Evolutionary conservation across 768 basidiomycete genomes (phyloP).

Genomic region (Tulasnella sp.): DNA sequence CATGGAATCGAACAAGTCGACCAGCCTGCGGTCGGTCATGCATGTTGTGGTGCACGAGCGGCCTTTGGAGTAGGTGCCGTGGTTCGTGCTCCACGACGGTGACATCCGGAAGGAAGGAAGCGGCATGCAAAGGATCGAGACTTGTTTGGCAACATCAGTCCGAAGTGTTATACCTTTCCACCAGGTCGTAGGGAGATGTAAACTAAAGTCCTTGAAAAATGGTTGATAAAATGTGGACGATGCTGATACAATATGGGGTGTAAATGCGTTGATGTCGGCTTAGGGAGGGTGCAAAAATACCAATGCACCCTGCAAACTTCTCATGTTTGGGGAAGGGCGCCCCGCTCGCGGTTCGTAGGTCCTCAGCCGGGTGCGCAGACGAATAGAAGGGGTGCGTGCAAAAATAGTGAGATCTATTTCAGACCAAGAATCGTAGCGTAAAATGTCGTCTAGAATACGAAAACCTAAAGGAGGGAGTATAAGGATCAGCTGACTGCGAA

Average conservation of each 20-base stretch:
- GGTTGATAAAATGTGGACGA: neutral
- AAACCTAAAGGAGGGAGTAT: constrained; percentile 33
- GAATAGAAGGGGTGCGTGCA: neutral
- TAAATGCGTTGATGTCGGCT: no score
- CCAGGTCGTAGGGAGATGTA: neutral
- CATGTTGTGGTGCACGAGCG: constrained; percentile 65
- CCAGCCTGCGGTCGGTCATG: constrained; percentile 73
- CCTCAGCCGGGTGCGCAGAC: neutral
- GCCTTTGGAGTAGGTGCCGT: neutral
- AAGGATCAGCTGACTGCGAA: neutral
- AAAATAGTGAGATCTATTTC: neutral
- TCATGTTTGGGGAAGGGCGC: neutral
- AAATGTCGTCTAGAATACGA: constrained; percentile 34
- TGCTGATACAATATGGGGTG: neutral
- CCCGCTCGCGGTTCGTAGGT: neutral
- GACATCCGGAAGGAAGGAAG: neutral
- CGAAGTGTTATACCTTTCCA: no score
- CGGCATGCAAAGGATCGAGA: neutral
- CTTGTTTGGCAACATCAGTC: neutral
- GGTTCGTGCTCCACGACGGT: neutral
- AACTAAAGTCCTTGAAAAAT: neutral
- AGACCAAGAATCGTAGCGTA: neutral
- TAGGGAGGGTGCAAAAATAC: neutral
- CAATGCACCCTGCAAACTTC: neutral
- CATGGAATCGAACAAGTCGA: constrained; percentile 59